Base-by-base conservation (phyloP, 257 asterid species). In the Mitragyna speciosa region DNA sequence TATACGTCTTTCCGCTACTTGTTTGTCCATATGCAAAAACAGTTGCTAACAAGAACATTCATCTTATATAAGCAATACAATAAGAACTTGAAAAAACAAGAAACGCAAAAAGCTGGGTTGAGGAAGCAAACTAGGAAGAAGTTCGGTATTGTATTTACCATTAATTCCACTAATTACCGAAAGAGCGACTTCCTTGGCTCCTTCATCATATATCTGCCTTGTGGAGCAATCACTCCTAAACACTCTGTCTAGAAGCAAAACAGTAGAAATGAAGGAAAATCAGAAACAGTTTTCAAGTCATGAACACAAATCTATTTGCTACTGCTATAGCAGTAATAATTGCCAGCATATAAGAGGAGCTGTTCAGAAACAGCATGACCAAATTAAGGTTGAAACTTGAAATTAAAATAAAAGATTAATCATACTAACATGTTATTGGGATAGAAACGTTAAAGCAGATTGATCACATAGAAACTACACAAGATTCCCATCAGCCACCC, bases 21-120 rank as follows among this genome's bases (percentile, higher is more conserved):
- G 99, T 95, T 86, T 95, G 99, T 54, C 99, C 99, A 78, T 95
- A 93, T 0, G 99, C 98, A 79, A 95, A 94, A 59, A 95, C 92
- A 83, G 96, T 93, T 59, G 99, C 99, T 95, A 80, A 7, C 81
- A 90, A 66, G 72, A 79, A 47, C 83, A 77, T 24, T 75, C 36
- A 63, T 36, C 78, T 78, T 59, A 65, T 72, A 54, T 81, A 24
- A 69, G 48, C 43, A 75, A 48, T 17, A 68, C 7, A 30, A 11
- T 59, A 77, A n/a, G n/a, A 47, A 11, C 47, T 71, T 22, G 17
- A 78, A 68, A 31, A 28, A 45, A 67, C 24, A 76, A 76, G 72
- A 68, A 69, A 65, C 14, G 24, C 41, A 65, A 76, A 56, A 31
- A 73, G 70, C 45, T 82, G 31, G 24, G 63, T 63, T 28, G 26